A percentile compares a stretch with the other conserved stretches of the same genome.
These are phyloP conservation scores for Phaeosphaeria sp. DNA, from an alignment of 2,329 filamentous ascomycete species.

Conservation along the genomic window DNA sequence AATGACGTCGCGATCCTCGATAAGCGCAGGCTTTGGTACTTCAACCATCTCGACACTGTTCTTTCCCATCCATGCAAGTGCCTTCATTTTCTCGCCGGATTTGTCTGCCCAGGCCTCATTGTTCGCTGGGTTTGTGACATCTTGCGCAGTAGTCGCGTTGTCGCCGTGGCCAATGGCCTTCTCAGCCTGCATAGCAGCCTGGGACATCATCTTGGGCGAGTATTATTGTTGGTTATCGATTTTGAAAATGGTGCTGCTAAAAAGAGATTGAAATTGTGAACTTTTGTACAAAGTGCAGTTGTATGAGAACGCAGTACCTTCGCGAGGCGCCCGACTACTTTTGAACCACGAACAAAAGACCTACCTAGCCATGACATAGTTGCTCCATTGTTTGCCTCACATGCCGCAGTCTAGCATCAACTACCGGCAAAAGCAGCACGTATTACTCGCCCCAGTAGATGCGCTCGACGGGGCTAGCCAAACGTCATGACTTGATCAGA, in stretches of 20 bases:
- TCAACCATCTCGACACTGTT: slow-evolving; percentile 75
- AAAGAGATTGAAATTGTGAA: background rate
- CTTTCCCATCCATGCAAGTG: slow-evolving; percentile 82
- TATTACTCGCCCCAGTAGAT: slow-evolving; percentile 31
- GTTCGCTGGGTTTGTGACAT: slow-evolving; percentile 69
- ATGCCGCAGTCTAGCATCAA: slow-evolving; percentile 20
- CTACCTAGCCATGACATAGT: slow-evolving; percentile 10
- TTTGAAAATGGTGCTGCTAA: background rate
- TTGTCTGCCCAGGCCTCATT: slow-evolving; percentile 52
- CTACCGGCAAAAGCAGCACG: slow-evolving; percentile 24
- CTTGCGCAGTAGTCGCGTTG: slow-evolving; percentile 70
- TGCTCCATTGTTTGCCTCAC: background rate
- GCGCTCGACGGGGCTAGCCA: slow-evolving; percentile 27
- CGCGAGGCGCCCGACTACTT: slow-evolving; percentile 13
- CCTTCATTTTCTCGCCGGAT: slow-evolving; percentile 72
- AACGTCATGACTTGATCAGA: slow-evolving; percentile 40
- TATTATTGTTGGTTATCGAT: slow-evolving; percentile 11
- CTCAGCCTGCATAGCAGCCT: slow-evolving; percentile 71
- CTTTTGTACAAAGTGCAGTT: background rate
- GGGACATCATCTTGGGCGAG: slow-evolving; percentile 40
- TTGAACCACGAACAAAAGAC: slow-evolving; percentile 16
- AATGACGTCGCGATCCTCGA: slow-evolving; percentile 79
- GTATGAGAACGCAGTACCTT: slow-evolving; percentile 1
- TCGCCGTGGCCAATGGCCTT: slow-evolving; percentile 71
- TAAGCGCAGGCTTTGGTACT: slow-evolving; percentile 71